Percentiles rank a stretch among this genome's conserved stretches.
These are phyloP conservation scores for Hortaea sp. DNA, from an alignment of 2,329 filamentous ascomycete genomes.

Conservation along the genomic window DNA sequence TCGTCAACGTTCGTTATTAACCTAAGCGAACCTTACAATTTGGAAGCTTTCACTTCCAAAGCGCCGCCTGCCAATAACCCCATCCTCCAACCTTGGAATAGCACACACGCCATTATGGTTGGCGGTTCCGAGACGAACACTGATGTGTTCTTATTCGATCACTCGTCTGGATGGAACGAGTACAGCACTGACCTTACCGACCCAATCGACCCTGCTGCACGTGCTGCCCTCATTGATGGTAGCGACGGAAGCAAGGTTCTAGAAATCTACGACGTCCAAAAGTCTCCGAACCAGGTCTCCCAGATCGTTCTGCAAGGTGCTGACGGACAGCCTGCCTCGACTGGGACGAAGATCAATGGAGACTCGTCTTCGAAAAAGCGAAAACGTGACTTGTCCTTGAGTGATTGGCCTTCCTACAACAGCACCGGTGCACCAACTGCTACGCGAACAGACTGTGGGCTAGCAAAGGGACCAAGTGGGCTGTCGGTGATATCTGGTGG, in stretches of 20 bases:
- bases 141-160: constrained; percentile 62
- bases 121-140: constrained; percentile 60
- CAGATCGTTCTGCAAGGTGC: constrained; percentile 57
- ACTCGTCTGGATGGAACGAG: constrained; percentile 53
- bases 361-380: constrained; percentile 23
- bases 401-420: constrained; percentile 72
- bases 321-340: constrained; percentile 42
- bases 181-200: constrained; percentile 54
- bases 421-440: constrained; percentile 56
- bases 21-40: constrained; percentile 53
- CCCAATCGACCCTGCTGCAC: constrained; percentile 19
- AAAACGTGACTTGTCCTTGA: constrained; percentile 47
- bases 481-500: constrained; percentile 73
- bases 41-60: constrained; percentile 48
- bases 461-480: constrained; percentile 58
- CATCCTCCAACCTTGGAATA: constrained; percentile 64
- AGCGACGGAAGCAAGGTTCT: constrained; percentile 70
- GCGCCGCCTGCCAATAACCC: constrained; percentile 58
- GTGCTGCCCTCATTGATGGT: constrained; percentile 55
- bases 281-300: constrained; percentile 64
- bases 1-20: constrained; percentile 67
- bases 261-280: constrained; percentile 65
- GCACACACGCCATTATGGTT: constrained; percentile 60
- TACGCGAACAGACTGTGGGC: constrained; percentile 57
- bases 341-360: constrained; percentile 38